phyloP scores from a whole-genome alignment of 148 eudicot genomes.

The Rhododendron simsii region DNA sequence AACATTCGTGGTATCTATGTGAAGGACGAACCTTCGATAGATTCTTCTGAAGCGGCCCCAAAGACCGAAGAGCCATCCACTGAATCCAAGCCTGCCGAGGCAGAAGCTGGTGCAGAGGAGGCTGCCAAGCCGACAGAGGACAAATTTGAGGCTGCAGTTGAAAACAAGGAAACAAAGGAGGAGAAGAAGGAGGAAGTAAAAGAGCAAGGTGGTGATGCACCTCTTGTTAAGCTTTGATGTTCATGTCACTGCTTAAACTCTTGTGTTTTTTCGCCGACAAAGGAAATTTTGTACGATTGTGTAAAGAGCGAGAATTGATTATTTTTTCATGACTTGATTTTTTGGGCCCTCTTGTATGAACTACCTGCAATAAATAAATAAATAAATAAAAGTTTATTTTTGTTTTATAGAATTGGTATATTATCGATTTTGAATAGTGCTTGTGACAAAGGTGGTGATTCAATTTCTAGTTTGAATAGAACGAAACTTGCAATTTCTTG shows the following conservation, averaged over 20 bases:
- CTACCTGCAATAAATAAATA: background rate
- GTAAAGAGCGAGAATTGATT: background rate
- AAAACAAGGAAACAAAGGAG: constrained; percentile 8
- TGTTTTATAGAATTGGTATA: background rate
- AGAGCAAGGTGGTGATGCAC: constrained; percentile 18
- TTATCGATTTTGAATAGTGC: background rate
- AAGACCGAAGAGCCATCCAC: background rate
- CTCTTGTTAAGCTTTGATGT: constrained; percentile 34
- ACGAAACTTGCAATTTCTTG: background rate
- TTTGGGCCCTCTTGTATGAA: constrained; percentile 1
- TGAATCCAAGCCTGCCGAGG: constrained; percentile 17
- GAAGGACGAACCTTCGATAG: constrained; percentile 19
- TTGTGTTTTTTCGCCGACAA: background rate
- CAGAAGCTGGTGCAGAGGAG: constrained; percentile 18
- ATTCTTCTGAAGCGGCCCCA: background rate
- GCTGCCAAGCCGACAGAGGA: constrained; percentile 7
- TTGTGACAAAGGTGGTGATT: background rate
- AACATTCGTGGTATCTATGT: background rate
- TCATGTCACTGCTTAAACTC: background rate
- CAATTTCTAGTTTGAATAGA: background rate
- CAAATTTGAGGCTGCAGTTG: constrained; percentile 23
- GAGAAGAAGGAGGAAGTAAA: constrained; percentile 5
- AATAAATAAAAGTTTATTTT: background rate
- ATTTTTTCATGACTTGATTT: background rate
- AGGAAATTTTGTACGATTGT: background rate